phyloP scores from a whole-genome alignment of 2,329 filamentous ascomycete genomes.

The Sclerotinia borealis region DNA sequence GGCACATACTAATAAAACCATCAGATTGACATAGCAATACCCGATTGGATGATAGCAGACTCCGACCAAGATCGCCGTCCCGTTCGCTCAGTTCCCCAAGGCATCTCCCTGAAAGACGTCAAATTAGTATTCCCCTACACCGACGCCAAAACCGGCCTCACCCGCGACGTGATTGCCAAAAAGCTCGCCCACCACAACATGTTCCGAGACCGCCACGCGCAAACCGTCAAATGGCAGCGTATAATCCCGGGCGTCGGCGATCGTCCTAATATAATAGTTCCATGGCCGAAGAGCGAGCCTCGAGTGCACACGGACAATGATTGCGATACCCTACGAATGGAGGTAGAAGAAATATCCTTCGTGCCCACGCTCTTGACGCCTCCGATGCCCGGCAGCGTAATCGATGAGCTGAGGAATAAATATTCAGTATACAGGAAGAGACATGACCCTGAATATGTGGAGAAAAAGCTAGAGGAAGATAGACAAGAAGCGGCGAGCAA shows the following conservation, averaged over 20 bases:
- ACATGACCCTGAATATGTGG: constrained; percentile 69
- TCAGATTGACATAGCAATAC: constrained; percentile 38
- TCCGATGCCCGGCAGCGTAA: constrained; percentile 71
- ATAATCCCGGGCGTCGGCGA: constrained; percentile 55
- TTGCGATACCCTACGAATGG: constrained; percentile 68
- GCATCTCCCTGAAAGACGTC: constrained; percentile 62
- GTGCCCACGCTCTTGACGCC: constrained; percentile 69
- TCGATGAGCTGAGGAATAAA: constrained; percentile 80
- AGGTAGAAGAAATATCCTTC: constrained; percentile 70
- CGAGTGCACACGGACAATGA: constrained; percentile 48
- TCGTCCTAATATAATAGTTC: constrained; percentile 60
- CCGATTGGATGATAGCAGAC: constrained; percentile 36
- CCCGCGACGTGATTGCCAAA: constrained; percentile 72
- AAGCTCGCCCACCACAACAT: constrained; percentile 53
- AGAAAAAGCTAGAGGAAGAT: constrained; percentile 56
- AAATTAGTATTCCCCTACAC: constrained; percentile 74
- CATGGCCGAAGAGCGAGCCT: constrained; percentile 60
- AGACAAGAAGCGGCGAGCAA: constrained; percentile 35
- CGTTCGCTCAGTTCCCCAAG: constrained; percentile 32
- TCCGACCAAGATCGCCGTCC: constrained; percentile 36
- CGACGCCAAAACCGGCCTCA: constrained; percentile 56
- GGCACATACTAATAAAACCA: background rate
- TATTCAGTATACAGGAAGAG: constrained; percentile 77
- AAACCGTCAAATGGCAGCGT: constrained; percentile 45
- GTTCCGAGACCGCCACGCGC: constrained; percentile 44